Evolutionary conservation across 352 stramenopile genomes (phyloP).

Genomic region (Peronospora farinosa): DNA sequence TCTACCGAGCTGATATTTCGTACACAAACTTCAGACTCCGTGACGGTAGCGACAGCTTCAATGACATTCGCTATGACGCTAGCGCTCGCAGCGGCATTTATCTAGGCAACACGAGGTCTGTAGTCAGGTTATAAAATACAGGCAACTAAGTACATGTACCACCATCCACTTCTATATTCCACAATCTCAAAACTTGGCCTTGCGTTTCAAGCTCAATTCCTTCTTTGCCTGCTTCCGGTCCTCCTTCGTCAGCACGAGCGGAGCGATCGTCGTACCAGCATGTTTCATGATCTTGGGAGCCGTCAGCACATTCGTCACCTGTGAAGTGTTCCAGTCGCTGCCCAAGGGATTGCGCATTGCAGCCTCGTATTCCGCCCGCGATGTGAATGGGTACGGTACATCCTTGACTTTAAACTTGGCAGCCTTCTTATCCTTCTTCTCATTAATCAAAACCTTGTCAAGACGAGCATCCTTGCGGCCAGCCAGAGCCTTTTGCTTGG

Average conservation of each 20-base stretch:
- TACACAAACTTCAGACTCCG: conserved; percentile 12
- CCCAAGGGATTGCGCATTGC: conserved; percentile 93
- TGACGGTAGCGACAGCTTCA: neutral
- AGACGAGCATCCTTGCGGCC: conserved; percentile 70
- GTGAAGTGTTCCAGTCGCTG: conserved; percentile 91
- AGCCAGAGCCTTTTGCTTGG: conserved; percentile 65
- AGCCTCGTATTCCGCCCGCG: conserved; percentile 95
- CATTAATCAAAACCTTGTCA: conserved; percentile 71
- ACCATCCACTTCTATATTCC: conserved; percentile 30
- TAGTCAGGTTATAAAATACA: conserved; percentile 18
- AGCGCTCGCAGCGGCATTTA: conserved; percentile 1
- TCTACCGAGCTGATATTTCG: conserved; percentile 16
- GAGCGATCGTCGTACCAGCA: conserved; percentile 90
- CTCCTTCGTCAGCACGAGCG: conserved; percentile 84
- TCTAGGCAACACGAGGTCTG: conserved; percentile 8
- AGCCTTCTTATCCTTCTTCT: conserved; percentile 87
- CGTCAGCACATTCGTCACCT: conserved; percentile 88
- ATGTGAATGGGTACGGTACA: conserved; percentile 97
- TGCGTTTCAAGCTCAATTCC: conserved; percentile 69
- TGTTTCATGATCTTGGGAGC: conserved; percentile 91
- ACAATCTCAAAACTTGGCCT: conserved; percentile 64
- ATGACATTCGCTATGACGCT: conserved; percentile 10
- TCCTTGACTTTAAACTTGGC: conserved; percentile 79
- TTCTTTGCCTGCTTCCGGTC: conserved; percentile 82
- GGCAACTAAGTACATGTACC: conserved; percentile 15